Conservation (phyloP, 2,329 filamentous ascomycete species). For the Hypoxylon sp. region DNA sequence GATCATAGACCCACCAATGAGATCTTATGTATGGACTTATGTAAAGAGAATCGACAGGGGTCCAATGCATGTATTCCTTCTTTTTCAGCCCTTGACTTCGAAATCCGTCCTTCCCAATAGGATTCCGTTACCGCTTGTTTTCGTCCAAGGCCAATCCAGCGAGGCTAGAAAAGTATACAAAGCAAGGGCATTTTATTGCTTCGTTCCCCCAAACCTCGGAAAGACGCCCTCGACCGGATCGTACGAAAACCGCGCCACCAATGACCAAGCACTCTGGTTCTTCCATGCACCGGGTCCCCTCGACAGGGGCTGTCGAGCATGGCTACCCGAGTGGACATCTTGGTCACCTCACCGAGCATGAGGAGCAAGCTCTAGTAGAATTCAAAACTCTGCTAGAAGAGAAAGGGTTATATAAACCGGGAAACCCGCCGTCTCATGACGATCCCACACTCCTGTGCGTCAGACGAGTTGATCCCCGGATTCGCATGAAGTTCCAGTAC, state of each 20-base stretch:
- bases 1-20: slow-evolving; percentile 37
- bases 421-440: slow-evolving; percentile 74
- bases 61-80: slow-evolving; percentile 16
- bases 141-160: not conserved
- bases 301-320: slow-evolving; percentile 54
- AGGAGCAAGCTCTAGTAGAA: slow-evolving; percentile 75
- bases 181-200: slow-evolving; percentile 11
- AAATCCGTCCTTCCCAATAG: slow-evolving; percentile 6
- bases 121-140: slow-evolving; percentile 25
- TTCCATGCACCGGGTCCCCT: slow-evolving; percentile 53
- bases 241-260: slow-evolving; percentile 19
- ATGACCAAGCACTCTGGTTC: slow-evolving; percentile 45
- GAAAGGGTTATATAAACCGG: slow-evolving; percentile 73
- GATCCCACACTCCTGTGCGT: slow-evolving; percentile 80
- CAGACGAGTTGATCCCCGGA: slow-evolving; percentile 3
- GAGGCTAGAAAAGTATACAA: slow-evolving; percentile 12
- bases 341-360: slow-evolving; percentile 78
- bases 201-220: slow-evolving; percentile 1
- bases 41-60: slow-evolving; percentile 30
- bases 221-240: slow-evolving; percentile 11
- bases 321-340: slow-evolving; percentile 84
- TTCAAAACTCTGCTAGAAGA: slow-evolving; percentile 80
- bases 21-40: slow-evolving; percentile 24
- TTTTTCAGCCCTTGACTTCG: slow-evolving; percentile 31
- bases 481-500: slow-evolving; percentile 27